Conservation (phyloP, 768 basidiomycete genomes). For the Russula abietina region DNA sequence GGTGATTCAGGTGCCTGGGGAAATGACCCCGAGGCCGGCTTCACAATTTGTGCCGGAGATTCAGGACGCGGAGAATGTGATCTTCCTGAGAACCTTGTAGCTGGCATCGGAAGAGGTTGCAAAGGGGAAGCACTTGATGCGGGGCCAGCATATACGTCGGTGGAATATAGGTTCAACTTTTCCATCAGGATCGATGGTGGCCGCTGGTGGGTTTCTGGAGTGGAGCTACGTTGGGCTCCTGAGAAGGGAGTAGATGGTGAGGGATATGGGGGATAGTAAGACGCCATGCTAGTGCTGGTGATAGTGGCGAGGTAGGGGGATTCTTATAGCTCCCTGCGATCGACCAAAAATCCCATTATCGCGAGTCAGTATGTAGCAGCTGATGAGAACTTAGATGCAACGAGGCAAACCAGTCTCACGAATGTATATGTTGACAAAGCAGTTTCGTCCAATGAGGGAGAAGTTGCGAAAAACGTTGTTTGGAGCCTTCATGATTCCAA, state of each 20-base stretch:
- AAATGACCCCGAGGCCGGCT: not conserved
- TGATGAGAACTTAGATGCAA: not conserved
- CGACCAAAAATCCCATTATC: not conserved
- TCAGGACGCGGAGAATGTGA: not conserved
- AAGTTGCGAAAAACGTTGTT: not conserved
- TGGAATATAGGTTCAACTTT: not conserved
- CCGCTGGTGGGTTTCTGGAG: not conserved
- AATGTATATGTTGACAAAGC: not conserved
- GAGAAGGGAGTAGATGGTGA: slow-evolving; percentile 5
- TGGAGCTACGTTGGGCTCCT: not conserved
- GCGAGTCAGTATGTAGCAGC: not conserved
- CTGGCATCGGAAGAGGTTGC: not conserved
- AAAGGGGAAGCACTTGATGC: not conserved
- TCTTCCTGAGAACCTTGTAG: not conserved
- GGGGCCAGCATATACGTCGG: not conserved
- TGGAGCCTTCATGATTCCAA: not conserved
- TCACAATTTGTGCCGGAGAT: not conserved
- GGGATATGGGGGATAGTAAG: slow-evolving; percentile 4
- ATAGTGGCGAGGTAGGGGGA: not conserved
- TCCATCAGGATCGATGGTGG: not conserved
- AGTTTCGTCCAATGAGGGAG: not conserved
- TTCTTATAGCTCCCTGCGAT: slow-evolving; percentile 6
- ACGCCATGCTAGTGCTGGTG: slow-evolving; percentile 8
- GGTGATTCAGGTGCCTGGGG: not conserved
- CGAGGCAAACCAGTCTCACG: not conserved